Evolutionary conservation across 2,329 filamentous ascomycete genomes (phyloP), one percentile per base, ranked within the genome.

Genomic region (Chrysosporium queenslandicum): DNA sequence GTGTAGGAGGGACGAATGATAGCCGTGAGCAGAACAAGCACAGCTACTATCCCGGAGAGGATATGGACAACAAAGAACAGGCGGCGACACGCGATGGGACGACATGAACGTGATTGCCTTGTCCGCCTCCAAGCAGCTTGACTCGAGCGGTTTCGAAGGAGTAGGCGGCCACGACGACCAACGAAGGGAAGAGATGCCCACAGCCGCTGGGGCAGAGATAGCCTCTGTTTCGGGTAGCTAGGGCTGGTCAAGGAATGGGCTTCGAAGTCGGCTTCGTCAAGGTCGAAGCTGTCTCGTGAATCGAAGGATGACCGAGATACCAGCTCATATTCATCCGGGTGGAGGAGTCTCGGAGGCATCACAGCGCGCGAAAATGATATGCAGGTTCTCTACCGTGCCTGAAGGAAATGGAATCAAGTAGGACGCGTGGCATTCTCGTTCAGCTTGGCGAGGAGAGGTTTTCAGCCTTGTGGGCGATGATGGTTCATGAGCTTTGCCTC

Each of bases 1-100:
- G 77, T 78, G 61, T 81, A 81, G 3, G 77, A 80, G 6, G 79
- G 78, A 43, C 73, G 70, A 59, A 80, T 72, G 18, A 76, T 64
- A 41, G 69, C 71, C 1, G 69, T 71, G 39, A 75, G 60, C 20
- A 76, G 54, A 16, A 68, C 54, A 11, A 74, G 58, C 3, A 64
- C 56, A 20, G 66, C 56, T 14, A 71, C 27, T 8, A 66, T 58
- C 3, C 58, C 60, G 6, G 55, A 54, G 6, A 65, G 47, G 6
- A 62, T 55, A 47, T 63, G 61, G 4, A 65, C 37, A 52, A 64
- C 61, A 50, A 63, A 63, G 50, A 59, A 69, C 27, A 60, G 55
- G 21, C 66, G 65, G 36, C 66, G 67, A 29, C 60, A 55, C 12
- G 61, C 50, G 32, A 37, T 34, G 25, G 64, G 56, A 21, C 63